Evolutionary conservation across 495 filamentous ascomycete species (phyloP), one percentile per base, ranked within the genome.

Genomic region (Alectoria sarmentosa): DNA sequence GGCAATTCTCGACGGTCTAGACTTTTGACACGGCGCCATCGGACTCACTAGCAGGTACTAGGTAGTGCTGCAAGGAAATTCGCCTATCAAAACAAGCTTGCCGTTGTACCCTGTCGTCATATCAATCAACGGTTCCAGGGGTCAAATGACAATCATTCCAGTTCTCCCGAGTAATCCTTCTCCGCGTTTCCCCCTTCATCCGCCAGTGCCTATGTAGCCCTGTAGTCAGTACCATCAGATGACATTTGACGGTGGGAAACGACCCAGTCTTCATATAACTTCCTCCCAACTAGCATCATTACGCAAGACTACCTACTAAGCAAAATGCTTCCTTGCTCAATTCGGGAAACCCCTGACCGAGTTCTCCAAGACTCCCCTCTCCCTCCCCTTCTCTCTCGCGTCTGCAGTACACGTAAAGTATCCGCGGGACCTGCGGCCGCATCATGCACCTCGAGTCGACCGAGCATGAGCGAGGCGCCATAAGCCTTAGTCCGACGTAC

Each of bases 351-450:
- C n/a, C n/a, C n/a, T n/a, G n/a, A n/a, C n/a, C n/a, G n/a, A n/a
- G n/a, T n/a, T n/a, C n/a, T n/a, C n/a, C n/a, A n/a, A n/a, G n/a
- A n/a, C n/a, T n/a, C n/a, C n/a, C n/a, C n/a, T n/a, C n/a, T n/a
- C n/a, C n/a, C n/a, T 19, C 41, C n/a, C 42, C n/a, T 21, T 55
- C 30, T 55, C 30, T 55, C 52, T 55, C 30, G 52, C 30, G 52
- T 55, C 52, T 55, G n/a, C 52, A 30, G 52, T 28, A 34, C 30
- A 55, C 30, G 30, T 54, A 36, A 55, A 32, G 28, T 34, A 34
- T 17, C 56, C 36, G 63, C 48, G 52, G 63, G 63, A 65, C 63
- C 63, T 65, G 63, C 63, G 63, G 56, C 63, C 44, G 63, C 44
- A 58, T 55, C n/a, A 55, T 55, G 52, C 52, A 55, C 52, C 30